Percentiles rank a stretch among this genome's conserved stretches.
These are phyloP conservation scores for Parsonsia alboflavescens DNA, from an alignment of 257 asterid species.

Conservation along the genomic window DNA sequence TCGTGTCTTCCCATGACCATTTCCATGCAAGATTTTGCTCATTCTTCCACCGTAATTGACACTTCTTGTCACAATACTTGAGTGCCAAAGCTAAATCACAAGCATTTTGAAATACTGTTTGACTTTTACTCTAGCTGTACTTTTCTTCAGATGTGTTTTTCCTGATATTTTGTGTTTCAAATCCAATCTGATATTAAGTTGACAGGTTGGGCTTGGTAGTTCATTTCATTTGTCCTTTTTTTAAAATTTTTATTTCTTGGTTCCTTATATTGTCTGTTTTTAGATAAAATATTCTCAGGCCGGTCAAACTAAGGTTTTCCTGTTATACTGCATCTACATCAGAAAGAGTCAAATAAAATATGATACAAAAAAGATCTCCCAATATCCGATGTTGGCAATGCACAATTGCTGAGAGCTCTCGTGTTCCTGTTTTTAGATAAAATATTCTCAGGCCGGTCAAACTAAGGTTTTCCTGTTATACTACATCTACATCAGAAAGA, in stretches of 20 bases:
- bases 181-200: background rate
- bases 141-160: background rate
- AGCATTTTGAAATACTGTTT: background rate
- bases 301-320: background rate
- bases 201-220: background rate
- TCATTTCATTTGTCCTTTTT: background rate
- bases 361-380: no score
- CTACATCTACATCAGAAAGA: background rate
- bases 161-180: background rate
- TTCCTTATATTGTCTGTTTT: background rate
- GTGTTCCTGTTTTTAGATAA: background rate
- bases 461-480: background rate
- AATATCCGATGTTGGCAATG: background rate
- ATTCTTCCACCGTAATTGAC: background rate
- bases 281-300: background rate
- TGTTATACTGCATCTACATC: background rate
- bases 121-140: background rate
- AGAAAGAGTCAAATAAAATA: no score
- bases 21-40: background rate
- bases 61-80: background rate
- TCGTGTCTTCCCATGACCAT: background rate
- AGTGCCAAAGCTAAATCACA: background rate
- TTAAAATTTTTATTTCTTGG: background rate
- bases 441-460: background rate
- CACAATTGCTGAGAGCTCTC: background rate